These are phyloP conservation scores for Limtongia smithiae DNA, from an alignment of 805 yeast genomes.

Conservation along the genomic window DNA sequence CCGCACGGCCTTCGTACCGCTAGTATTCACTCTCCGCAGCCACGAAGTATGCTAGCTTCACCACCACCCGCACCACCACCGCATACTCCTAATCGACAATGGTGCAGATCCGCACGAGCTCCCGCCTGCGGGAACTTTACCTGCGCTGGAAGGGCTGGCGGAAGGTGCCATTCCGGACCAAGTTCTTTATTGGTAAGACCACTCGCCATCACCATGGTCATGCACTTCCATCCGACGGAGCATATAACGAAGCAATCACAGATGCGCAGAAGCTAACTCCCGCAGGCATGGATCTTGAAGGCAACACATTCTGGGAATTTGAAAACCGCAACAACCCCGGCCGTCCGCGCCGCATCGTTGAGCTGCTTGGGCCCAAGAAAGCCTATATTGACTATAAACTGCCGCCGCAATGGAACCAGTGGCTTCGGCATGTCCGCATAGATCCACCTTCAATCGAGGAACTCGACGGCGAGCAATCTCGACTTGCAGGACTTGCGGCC, in stretches of 20 bases:
- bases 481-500: slow-evolving; percentile 52
- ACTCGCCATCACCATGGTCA: too few relatives aligned
- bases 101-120: slow-evolving; percentile 8
- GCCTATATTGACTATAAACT: slow-evolving; percentile 57
- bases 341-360: slow-evolving; percentile 59
- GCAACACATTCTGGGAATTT: slow-evolving; percentile 85
- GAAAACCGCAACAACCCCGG: slow-evolving; percentile 48
- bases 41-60: too few relatives aligned
- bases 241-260: not conserved
- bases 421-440: slow-evolving; percentile 66
- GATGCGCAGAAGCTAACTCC: not conserved
- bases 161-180: slow-evolving; percentile 63
- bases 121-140: slow-evolving; percentile 29
- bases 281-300: slow-evolving; percentile 69
- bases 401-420: slow-evolving; percentile 74
- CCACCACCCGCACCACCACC: not conserved
- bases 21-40: too few relatives aligned
- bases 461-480: slow-evolving; percentile 51
- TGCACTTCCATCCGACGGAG: too few relatives aligned
- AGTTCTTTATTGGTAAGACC: slow-evolving; percentile 52
- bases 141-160: slow-evolving; percentile 59
- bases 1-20: too few relatives aligned
- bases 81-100: not conserved
- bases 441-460: slow-evolving; percentile 62
- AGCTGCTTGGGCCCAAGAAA: slow-evolving; percentile 48